These are phyloP conservation scores for Coemansia sp. DNA, from an alignment of 192 early-diverging fungal species.

Conservation along the genomic window DNA sequence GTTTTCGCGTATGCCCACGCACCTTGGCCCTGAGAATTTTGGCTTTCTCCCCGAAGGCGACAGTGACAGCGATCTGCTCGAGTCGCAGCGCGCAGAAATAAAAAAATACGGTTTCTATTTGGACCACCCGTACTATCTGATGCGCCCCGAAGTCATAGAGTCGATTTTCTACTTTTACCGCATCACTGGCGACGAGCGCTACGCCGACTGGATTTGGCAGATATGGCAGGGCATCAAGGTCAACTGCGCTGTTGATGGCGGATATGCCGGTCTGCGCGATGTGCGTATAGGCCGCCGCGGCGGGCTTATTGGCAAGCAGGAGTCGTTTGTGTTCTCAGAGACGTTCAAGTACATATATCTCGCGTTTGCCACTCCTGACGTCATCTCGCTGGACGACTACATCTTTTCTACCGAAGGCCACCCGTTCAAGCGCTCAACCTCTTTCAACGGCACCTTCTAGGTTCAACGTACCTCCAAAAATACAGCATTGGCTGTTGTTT, in stretches of 20 bases:
- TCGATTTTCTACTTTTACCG: slow-evolving; percentile 83
- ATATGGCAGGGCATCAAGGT: slow-evolving; percentile 88
- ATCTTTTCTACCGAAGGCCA: slow-evolving; percentile 97
- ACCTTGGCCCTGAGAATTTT: slow-evolving; percentile 55
- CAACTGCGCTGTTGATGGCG: slow-evolving; percentile 66
- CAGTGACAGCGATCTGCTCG: slow-evolving; percentile 35
- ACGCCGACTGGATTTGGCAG: slow-evolving; percentile 77
- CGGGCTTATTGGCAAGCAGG: slow-evolving; percentile 48
- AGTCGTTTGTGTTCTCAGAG: slow-evolving; percentile 90
- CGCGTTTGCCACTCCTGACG: slow-evolving; percentile 69
- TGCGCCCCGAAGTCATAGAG: slow-evolving; percentile 91
- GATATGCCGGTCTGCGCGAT: slow-evolving; percentile 62
- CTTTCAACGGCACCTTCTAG: slow-evolving; percentile 53
- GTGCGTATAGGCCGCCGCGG: slow-evolving; percentile 39
- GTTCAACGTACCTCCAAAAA: neutral
- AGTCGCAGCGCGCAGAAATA: slow-evolving; percentile 36
- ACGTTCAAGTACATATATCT: slow-evolving; percentile 96
- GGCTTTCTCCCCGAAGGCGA: slow-evolving; percentile 48
- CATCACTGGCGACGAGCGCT: slow-evolving; percentile 83
- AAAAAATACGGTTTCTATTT: slow-evolving; percentile 53
- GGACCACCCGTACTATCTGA: slow-evolving; percentile 60
- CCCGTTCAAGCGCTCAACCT: slow-evolving; percentile 60
- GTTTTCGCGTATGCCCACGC: slow-evolving; percentile 47
- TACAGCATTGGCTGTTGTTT: neutral
- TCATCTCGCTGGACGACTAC: slow-evolving; percentile 77